Conservation (phyloP, 2,329 filamentous ascomycete genomes). For the Sphaerulina musiva region DNA sequence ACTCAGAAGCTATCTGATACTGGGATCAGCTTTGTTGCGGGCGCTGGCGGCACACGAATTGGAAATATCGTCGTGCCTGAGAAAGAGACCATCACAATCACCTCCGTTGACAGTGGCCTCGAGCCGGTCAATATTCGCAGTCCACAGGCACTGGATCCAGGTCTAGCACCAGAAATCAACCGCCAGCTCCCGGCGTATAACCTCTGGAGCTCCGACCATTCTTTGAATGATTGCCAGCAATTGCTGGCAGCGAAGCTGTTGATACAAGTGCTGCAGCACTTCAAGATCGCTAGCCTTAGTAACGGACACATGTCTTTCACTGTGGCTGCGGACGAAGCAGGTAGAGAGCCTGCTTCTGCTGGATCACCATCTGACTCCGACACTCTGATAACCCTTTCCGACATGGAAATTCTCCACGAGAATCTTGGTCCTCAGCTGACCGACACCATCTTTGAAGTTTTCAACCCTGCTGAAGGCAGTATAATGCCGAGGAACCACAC, state of each 20-base stretch:
- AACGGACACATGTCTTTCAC: neutral
- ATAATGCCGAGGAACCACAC: neutral
- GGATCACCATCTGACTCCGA: neutral
- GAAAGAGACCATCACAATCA: neutral
- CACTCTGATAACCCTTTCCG: neutral
- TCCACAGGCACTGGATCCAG: constrained; percentile 3
- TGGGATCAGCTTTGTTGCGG: constrained; percentile 9
- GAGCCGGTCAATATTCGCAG: neutral
- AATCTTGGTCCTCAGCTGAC: constrained; percentile 5
- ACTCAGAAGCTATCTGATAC: constrained; percentile 7
- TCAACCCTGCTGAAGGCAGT: neutral
- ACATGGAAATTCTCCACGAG: constrained; percentile 8
- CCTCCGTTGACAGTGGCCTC: neutral
- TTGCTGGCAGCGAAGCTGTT: constrained; percentile 9
- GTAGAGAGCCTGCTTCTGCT: neutral
- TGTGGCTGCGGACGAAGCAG: neutral
- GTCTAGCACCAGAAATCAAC: constrained; percentile 4
- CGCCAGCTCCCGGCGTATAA: constrained; percentile 11
- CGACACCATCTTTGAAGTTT: neutral
- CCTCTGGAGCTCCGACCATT: constrained; percentile 4
- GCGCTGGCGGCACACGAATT: neutral
- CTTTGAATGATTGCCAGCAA: constrained; percentile 3
- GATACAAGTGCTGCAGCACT: neutral
- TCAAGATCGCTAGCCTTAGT: neutral
- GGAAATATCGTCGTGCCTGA: neutral